Base-by-base conservation (phyloP, 2,329 filamentous ascomycete genomes). In the Claviceps capensis region DNA sequence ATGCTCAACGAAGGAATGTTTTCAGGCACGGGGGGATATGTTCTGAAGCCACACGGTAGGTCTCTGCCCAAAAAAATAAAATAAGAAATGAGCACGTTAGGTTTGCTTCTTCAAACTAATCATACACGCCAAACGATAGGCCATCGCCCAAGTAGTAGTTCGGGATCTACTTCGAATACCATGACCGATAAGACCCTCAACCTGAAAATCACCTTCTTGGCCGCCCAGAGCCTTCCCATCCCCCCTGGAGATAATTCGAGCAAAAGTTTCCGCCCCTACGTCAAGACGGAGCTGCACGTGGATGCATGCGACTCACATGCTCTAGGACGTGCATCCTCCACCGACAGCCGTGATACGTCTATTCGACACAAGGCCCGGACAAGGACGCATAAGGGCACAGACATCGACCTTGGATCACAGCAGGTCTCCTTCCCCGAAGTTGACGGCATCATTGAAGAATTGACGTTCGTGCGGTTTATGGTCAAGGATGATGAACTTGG, bases 1-100 rank as follows among this genome's bases (percentile, higher is more conserved):
- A 96, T 96, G 91, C 77, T 95, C 14, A 96, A 96, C 63, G 83
- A 93, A 62, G 90, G 81, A 59, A 93, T 95, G 88, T 95, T 95
- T 67, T 78, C 81, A 1, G 86, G 84, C 11, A 87, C 86, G 0
- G 76, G 76, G n/a, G 90, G 90, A 22, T 96, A 89, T 72, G 82
- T 93, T 1, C 73, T 95, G 42, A 96, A 96, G 67, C 90, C 90
- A 0, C 70, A 77, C 56, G 86, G 85, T 74, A 62, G 44, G 61
- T 36, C 22, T 47, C 16, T 30, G 2, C 41, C 9, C 30, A 4
- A 11, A 4, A 8, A 26, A 6, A n/a, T n/a, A 19, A 19, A 19
- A 19, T 7, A 26, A 26, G 16, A 30, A 22, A 2, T 23, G 19
- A 4, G 30, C 17, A 19, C 9, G 40, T 42, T 4, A 11, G 17